Evolutionary conservation across 2,329 filamentous ascomycete species (phyloP).

Genomic region (Metarhizium robertsii): DNA sequence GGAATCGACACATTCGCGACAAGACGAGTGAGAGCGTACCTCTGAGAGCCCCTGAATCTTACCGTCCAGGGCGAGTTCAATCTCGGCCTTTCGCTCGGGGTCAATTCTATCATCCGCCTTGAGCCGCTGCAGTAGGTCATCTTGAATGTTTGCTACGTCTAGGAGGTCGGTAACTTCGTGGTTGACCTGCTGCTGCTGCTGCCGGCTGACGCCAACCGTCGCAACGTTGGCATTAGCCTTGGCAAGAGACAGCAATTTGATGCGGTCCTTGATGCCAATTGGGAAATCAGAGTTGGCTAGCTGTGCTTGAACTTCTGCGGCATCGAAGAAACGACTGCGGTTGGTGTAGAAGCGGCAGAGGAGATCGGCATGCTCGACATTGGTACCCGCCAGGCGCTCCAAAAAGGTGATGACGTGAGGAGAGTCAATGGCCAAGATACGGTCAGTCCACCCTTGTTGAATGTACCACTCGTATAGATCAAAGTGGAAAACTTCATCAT

Average conservation of each 20-base stretch:
- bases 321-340: conserved; percentile 73
- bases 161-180: conserved; percentile 79
- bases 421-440: conserved; percentile 76
- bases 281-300: conserved; percentile 76
- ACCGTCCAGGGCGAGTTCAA: conserved; percentile 64
- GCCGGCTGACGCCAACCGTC: conserved; percentile 65
- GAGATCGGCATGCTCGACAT: conserved; percentile 75
- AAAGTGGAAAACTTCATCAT: conserved; percentile 91
- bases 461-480: conserved; percentile 99
- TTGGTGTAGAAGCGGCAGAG: conserved; percentile 90
- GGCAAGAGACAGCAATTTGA: conserved; percentile 81
- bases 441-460: conserved; percentile 70
- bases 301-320: conserved; percentile 75
- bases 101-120: conserved; percentile 62
- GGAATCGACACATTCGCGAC: conserved; percentile 20
- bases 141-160: conserved; percentile 90
- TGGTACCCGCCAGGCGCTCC: conserved; percentile 60
- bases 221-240: conserved; percentile 86
- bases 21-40: conserved; percentile 33
- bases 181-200: conserved; percentile 74
- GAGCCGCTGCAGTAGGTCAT: conserved; percentile 76
- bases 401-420: conserved; percentile 82
- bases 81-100: conserved; percentile 50
- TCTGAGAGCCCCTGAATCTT: conserved; percentile 66
- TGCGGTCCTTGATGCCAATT: conserved; percentile 73